Conservation (phyloP, 345 rosid genomes). For the Populus nigra region DNA sequence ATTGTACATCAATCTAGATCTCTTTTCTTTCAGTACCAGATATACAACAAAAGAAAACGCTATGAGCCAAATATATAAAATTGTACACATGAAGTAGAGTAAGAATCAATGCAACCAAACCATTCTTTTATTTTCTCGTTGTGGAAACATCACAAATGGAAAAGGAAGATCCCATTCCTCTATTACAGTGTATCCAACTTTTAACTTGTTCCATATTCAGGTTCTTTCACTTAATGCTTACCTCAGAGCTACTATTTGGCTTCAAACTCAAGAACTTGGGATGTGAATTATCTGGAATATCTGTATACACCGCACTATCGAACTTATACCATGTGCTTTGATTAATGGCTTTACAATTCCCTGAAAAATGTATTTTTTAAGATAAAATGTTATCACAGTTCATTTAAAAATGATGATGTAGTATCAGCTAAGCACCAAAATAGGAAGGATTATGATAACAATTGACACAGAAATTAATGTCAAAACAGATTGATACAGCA, state of each 20-base stretch:
- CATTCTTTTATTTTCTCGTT: not conserved
- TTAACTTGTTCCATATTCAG: constrained; percentile 10
- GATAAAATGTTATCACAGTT: constrained; percentile 1
- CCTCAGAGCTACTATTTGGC: constrained; percentile 34
- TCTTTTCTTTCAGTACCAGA: not conserved
- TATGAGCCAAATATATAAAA: not conserved
- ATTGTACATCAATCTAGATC: not conserved
- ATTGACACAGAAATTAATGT: not conserved
- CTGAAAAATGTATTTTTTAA: constrained; percentile 20
- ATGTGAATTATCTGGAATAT: constrained; percentile 21
- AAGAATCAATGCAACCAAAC: not conserved
- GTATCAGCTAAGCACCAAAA: not conserved
- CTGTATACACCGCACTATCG: constrained; percentile 1
- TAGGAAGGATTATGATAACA: not conserved
- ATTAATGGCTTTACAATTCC: constrained; percentile 36
- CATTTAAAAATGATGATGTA: not conserved
- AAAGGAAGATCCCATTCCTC: not conserved
- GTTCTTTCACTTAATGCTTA: constrained; percentile 24
- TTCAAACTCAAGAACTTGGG: constrained; percentile 23
- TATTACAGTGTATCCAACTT: not conserved
- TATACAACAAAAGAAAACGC: not conserved
- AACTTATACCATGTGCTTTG: constrained; percentile 24
- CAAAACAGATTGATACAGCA: not conserved
- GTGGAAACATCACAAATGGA: not conserved
- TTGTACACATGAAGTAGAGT: not conserved